phyloP scores from a whole-genome alignment of 345 rosid species.

The Erodium maritimum region DNA sequence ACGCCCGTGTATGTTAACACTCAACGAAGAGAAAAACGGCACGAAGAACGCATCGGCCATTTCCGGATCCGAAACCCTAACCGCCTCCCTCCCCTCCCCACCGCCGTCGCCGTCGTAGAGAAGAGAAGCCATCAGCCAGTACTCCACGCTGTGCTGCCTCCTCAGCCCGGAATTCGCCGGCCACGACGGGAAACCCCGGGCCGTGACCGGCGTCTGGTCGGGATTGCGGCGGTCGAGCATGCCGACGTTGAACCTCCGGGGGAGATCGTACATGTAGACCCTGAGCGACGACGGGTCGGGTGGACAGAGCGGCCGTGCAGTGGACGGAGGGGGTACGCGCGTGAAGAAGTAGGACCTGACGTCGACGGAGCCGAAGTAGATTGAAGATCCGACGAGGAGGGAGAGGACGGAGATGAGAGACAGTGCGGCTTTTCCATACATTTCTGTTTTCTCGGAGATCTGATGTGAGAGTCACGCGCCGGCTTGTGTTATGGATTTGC shows the following conservation, averaged over 20 bases:
- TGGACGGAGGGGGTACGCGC: conserved; percentile 23
- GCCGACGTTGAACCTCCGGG: conserved; percentile 61
- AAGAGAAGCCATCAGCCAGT: conserved; percentile 92
- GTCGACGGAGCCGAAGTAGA: conserved; percentile 47
- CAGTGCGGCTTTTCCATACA: conserved; percentile 36
- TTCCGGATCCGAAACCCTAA: conserved; percentile 91
- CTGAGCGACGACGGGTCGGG: conserved; percentile 28
- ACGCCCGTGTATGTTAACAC: conserved; percentile 82
- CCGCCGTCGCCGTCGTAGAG: conserved; percentile 29
- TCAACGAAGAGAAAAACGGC: conserved; percentile 87
- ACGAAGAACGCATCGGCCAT: conserved; percentile 71
- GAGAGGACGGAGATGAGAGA: conserved; percentile 22
- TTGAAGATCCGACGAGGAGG: conserved; percentile 35
- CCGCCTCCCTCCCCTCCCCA: conserved; percentile 40
- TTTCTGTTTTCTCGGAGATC: conserved; percentile 2
- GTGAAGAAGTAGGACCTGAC: conserved; percentile 54
- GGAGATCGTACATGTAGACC: conserved; percentile 92
- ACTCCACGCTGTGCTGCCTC: conserved; percentile 87
- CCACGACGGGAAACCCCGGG: conserved; percentile 58
- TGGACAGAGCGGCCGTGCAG: conserved; percentile 12
- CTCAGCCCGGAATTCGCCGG: conserved; percentile 44
- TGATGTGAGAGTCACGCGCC: neutral
- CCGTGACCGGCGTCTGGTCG: conserved; percentile 42
- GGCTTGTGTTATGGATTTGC: neutral
- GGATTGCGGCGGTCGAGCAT: conserved; percentile 47